phyloP scores from a whole-genome alignment of 257 asterid species.

The Nicotiana tomentosiformis region DNA sequence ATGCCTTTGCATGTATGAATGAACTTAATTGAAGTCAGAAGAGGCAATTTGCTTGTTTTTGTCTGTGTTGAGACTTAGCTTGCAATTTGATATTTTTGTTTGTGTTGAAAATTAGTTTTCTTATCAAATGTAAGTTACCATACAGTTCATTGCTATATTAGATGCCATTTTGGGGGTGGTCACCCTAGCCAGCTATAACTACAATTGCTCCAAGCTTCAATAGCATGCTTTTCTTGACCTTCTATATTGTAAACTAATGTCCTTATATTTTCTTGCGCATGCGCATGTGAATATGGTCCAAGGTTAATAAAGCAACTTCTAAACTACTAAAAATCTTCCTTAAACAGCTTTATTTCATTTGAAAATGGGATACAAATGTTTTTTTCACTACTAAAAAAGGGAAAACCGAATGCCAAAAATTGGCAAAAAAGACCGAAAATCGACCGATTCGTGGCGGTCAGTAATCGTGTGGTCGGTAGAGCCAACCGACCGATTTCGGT shows the following conservation, averaged over 20 bases:
- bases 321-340: too few species aligned
- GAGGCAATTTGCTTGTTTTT: slow-evolving; percentile 4
- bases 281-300: slow-evolving; percentile 18
- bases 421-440: too few species aligned
- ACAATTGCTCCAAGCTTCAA: slow-evolving; percentile 5
- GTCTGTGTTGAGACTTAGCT: not conserved
- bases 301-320: not conserved
- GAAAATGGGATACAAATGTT: too few species aligned
- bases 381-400: too few species aligned
- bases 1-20: not conserved
- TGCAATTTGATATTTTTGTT: too few species aligned
- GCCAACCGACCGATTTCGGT: too few species aligned
- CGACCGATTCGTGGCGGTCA: too few species aligned
- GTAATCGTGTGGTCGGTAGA: too few species aligned
- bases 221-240: slow-evolving; percentile 26
- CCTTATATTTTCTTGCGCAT: slow-evolving; percentile 9
- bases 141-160: slow-evolving; percentile 9
- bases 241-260: not conserved
- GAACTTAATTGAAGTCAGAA: not conserved
- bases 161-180: slow-evolving; percentile 22
- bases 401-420: too few species aligned
- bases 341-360: too few species aligned
- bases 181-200: slow-evolving; percentile 21
- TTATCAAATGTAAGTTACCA: not conserved
- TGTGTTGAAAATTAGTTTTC: not conserved